Evolutionary conservation across 1,284 basidiomycete genomes (phyloP).

Genomic region (Trametes pubescens): DNA sequence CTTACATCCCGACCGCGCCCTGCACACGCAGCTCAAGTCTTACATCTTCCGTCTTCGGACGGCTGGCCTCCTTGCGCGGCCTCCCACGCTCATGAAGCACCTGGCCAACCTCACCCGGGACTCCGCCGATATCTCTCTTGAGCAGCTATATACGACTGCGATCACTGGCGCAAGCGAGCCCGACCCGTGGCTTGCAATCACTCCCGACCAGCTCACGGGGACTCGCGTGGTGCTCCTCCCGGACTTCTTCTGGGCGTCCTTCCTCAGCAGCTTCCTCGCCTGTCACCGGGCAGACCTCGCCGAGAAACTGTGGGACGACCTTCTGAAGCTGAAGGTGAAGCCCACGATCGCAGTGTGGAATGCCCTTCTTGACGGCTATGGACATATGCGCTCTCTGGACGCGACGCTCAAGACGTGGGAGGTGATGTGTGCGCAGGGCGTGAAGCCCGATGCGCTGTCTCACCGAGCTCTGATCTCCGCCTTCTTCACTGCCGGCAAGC

Average conservation of each 20-base stretch:
- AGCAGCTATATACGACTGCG: slow-evolving; percentile 57
- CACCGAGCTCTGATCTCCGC: slow-evolving; percentile 69
- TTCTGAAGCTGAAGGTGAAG: slow-evolving; percentile 55
- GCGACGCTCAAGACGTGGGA: slow-evolving; percentile 65
- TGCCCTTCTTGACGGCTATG: slow-evolving; percentile 68
- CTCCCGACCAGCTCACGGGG: slow-evolving; percentile 44
- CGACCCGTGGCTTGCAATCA: slow-evolving; percentile 54
- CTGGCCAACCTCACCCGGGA: slow-evolving; percentile 53
- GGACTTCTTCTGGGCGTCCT: slow-evolving; percentile 64
- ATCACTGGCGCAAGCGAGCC: slow-evolving; percentile 58
- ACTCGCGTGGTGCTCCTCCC: slow-evolving; percentile 58
- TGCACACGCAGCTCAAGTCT: slow-evolving; percentile 49
- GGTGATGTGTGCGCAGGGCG: slow-evolving; percentile 59
- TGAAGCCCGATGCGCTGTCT: slow-evolving; percentile 61
- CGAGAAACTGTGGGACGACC: slow-evolving; percentile 69
- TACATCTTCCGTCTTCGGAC: slow-evolving; percentile 58
- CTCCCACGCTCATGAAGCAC: slow-evolving; percentile 57
- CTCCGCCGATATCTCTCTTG: slow-evolving; percentile 44
- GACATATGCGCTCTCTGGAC: slow-evolving; percentile 52
- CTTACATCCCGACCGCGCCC: slow-evolving; percentile 43
- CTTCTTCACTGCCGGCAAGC: slow-evolving; percentile 56
- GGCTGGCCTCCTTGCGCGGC: slow-evolving; percentile 59
- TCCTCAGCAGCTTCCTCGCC: slow-evolving; percentile 67
- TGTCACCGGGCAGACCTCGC: slow-evolving; percentile 62
- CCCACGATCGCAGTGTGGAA: slow-evolving; percentile 68